Conservation (phyloP, 2,329 filamentous ascomycete species). For the Aspergillus sp. region DNA sequence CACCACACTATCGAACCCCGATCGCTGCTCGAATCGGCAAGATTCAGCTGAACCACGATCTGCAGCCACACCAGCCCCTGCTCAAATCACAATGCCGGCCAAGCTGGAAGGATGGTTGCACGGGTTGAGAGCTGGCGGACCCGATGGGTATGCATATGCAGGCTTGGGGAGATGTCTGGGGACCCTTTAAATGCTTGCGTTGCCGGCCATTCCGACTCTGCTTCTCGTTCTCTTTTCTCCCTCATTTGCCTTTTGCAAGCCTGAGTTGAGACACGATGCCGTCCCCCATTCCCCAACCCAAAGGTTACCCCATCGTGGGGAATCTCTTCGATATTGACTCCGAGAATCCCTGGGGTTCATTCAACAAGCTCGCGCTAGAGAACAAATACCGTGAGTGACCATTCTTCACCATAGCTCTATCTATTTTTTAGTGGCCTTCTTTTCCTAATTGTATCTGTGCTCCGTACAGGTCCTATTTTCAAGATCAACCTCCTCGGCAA, state of each 20-base stretch:
- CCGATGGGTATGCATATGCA: not conserved
- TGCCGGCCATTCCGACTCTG: not conserved
- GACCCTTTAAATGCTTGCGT: slow-evolving; percentile 3
- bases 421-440: no score
- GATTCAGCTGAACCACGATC: slow-evolving; percentile 17
- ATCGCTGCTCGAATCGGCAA: slow-evolving; percentile 12
- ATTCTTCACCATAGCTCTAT: not conserved
- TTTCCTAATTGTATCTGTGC: not conserved
- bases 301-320: slow-evolving; percentile 51
- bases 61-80: slow-evolving; percentile 13
- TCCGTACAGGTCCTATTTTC: slow-evolving; percentile 56
- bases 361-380: slow-evolving; percentile 49
- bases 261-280: slow-evolving; percentile 34
- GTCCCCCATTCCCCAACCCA: slow-evolving; percentile 51
- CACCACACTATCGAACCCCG: slow-evolving; percentile 14
- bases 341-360: slow-evolving; percentile 51
- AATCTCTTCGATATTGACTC: slow-evolving; percentile 53
- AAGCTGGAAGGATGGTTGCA: slow-evolving; percentile 9
- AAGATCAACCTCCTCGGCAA: slow-evolving; percentile 51
- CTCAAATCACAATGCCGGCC: slow-evolving; percentile 2
- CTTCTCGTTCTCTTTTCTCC: not conserved
- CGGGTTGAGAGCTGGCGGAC: slow-evolving; percentile 5
- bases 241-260: not conserved
- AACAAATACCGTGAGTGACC: slow-evolving; percentile 39
- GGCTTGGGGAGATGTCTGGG: no score